Percentiles rank a stretch among this genome's conserved stretches.
Conservation (phyloP, 2,329 filamentous ascomycete species). For the Pseudogymnoascus sp. region DNA sequence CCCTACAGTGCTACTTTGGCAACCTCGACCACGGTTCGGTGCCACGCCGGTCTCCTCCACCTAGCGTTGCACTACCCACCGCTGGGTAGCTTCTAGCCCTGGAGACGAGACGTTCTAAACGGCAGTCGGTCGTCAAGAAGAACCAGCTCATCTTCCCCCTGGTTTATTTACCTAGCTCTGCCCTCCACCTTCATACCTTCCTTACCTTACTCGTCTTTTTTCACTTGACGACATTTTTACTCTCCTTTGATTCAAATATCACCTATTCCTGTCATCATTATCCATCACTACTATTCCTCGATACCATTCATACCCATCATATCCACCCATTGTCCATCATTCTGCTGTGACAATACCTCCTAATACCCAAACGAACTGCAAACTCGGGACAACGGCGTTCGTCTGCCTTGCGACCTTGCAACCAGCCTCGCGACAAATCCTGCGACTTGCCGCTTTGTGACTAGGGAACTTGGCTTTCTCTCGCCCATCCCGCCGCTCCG, state of each 20-base stretch:
- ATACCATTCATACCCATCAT: neutral
- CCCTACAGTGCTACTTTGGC: neutral
- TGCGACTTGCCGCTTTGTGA: neutral
- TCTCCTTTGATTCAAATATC: neutral
- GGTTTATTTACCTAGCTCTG: neutral
- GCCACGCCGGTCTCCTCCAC: neutral
- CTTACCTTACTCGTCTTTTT: neutral
- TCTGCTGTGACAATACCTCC: neutral
- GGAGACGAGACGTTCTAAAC: too few species aligned
- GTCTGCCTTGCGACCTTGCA: neutral
- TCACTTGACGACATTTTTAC: neutral
- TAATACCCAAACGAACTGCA: neutral
- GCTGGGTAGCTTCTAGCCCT: too few species aligned
- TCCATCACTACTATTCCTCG: neutral
- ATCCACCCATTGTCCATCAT: neutral
- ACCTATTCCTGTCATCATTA: neutral
- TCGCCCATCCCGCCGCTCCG: neutral
- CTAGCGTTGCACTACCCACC: too few species aligned
- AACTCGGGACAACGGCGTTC: neutral
- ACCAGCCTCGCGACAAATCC: neutral
- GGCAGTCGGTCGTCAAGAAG: too few species aligned
- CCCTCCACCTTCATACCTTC: neutral
- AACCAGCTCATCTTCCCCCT: too few species aligned
- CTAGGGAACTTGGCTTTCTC: neutral
- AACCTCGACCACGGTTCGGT: neutral